phyloP scores from a whole-genome alignment of 345 rosid species.

The Salix udensis region DNA sequence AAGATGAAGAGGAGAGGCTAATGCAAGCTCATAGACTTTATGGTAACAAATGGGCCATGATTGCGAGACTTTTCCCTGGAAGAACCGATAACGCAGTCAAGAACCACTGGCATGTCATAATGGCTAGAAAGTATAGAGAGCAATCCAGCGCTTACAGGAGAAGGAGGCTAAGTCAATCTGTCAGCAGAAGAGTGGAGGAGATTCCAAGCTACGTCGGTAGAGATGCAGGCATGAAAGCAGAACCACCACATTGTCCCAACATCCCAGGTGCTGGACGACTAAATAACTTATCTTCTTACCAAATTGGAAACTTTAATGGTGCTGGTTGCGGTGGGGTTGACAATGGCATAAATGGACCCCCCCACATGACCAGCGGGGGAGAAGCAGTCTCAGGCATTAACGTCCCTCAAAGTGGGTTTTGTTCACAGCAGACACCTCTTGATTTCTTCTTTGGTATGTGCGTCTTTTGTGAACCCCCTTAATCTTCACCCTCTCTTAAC shows the following conservation, averaged over 20 bases:
- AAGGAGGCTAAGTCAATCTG: slow-evolving; percentile 50
- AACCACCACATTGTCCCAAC: slow-evolving; percentile 19
- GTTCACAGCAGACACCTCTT: slow-evolving; percentile 32
- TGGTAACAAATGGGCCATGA: slow-evolving; percentile 99
- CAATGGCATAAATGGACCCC: slow-evolving; percentile 18
- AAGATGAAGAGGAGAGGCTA: slow-evolving; percentile 93
- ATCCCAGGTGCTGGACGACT: slow-evolving; percentile 15
- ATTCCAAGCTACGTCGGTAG: slow-evolving; percentile 26
- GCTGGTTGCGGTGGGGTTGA: slow-evolving; percentile 18
- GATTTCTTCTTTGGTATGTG: slow-evolving; percentile 36
- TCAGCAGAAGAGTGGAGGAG: slow-evolving; percentile 32
- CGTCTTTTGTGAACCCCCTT: neutral
- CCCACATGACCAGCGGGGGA: slow-evolving; percentile 20
- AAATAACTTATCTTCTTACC: slow-evolving; percentile 12
- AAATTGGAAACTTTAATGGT: slow-evolving; percentile 29
- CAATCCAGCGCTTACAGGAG: slow-evolving; percentile 76
- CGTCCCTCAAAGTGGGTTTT: slow-evolving; percentile 19
- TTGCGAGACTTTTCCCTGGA: slow-evolving; percentile 92
- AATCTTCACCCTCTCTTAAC: neutral
- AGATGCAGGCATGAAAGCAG: slow-evolving; percentile 18
- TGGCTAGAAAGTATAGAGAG: slow-evolving; percentile 93
- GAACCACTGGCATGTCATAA: slow-evolving; percentile 98
- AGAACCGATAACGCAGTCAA: slow-evolving; percentile 98
- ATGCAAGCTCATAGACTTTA: slow-evolving; percentile 91
- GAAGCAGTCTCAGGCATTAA: slow-evolving; percentile 21